Percentiles rank a stretch among this genome's conserved stretches.
Evolutionary conservation across 108 stramenopile genomes (phyloP).

Genomic region (Heterococcus sp.): DNA sequence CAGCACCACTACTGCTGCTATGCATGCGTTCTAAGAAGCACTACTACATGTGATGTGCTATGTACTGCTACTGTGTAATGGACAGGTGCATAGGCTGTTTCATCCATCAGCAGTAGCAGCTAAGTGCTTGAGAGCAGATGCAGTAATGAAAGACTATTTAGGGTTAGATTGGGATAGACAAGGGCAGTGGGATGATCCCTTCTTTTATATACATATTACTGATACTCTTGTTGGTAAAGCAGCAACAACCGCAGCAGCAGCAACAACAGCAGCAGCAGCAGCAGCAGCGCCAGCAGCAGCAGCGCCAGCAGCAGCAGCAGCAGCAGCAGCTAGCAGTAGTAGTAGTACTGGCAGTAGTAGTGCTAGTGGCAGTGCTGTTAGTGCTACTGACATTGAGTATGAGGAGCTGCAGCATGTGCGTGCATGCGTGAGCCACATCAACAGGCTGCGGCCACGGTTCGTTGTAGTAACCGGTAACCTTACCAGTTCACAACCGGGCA

Average conservation of each 20-base stretch:
- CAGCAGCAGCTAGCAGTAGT: no score
- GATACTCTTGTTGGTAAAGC: constrained; percentile 21
- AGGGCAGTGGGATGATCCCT: constrained; percentile 38
- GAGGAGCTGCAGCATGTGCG: no score
- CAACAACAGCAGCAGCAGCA: no score
- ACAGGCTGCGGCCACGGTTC: constrained; percentile 36
- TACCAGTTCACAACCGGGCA: constrained; percentile 14
- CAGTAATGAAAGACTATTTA: constrained; percentile 30
- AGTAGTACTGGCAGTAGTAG: no score
- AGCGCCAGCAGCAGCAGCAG: no score
- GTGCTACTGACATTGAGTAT: no score
- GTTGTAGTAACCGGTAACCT: constrained; percentile 33
- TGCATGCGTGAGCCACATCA: constrained; percentile 23
- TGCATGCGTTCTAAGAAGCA: background rate
- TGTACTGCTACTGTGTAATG: no score
- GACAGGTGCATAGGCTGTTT: constrained; percentile 27
- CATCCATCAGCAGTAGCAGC: constrained; percentile 23
- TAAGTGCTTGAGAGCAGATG: constrained; percentile 19
- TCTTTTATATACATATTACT: constrained; percentile 18
- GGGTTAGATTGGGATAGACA: constrained; percentile 29
- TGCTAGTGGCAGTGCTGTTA: no score
- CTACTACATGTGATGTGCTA: no score
- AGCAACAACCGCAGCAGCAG: no score
- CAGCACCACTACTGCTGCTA: background rate
- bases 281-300: no score